Evolutionary conservation across 2,329 filamentous ascomycete species (phyloP).

Genomic region (Colletotrichum theobromicola): DNA sequence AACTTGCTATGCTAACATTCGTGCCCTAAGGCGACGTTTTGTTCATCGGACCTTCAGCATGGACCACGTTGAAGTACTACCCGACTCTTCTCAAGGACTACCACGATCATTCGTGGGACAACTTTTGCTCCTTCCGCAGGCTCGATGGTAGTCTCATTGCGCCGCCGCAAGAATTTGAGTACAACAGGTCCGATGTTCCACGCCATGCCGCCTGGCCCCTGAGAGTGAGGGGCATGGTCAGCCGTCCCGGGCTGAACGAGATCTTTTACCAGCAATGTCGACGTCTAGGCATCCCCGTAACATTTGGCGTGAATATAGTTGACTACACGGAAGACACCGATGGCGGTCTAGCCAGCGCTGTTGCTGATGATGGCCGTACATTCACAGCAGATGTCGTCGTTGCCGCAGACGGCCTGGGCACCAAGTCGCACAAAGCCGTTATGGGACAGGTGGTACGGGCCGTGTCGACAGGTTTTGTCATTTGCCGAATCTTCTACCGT

Average conservation of each 20-base stretch:
- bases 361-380: not conserved
- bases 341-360: not conserved
- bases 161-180: not conserved
- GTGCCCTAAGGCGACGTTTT: not conserved
- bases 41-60: not conserved
- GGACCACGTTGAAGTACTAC: not conserved
- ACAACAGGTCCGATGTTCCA: not conserved
- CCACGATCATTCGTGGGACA: not conserved
- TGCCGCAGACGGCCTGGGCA: not conserved
- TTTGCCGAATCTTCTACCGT: not conserved
- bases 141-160: not conserved
- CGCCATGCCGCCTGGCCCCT: not conserved
- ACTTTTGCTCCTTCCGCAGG: not conserved
- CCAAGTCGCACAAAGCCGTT: not conserved
- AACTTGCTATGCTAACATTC: rapidly evolving
- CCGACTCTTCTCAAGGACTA: not conserved
- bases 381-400: not conserved
- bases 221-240: not conserved
- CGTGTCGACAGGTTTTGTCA: not conserved
- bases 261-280: not conserved
- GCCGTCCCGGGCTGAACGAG: not conserved
- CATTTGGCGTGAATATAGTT: not conserved
- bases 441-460: not conserved
- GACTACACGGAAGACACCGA: not conserved
- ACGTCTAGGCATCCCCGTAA: not conserved